phyloP scores from a whole-genome alignment of 176 grass and related monocot genomes.

The Zea mays region DNA sequence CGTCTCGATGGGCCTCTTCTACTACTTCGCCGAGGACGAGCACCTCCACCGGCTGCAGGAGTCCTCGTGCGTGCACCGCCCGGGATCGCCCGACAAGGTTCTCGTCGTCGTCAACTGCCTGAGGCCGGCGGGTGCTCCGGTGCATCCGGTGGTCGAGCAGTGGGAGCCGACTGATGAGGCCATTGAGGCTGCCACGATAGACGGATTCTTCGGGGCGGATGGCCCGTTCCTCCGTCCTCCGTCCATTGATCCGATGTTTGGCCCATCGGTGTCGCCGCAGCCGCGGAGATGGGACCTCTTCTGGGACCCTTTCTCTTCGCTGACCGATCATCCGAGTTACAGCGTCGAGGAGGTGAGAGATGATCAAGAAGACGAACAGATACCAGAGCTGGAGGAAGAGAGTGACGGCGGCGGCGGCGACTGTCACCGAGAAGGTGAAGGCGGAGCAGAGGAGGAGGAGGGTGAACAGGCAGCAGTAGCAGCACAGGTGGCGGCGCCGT shows the following conservation, averaged over 20 bases:
- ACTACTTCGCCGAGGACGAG: constrained; percentile 70
- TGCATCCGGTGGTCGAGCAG: constrained; percentile 48
- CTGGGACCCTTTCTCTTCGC: constrained; percentile 63
- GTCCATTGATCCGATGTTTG: background rate
- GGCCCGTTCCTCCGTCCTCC: constrained; percentile 34
- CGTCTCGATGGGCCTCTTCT: constrained; percentile 64
- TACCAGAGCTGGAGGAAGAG: constrained; percentile 50
- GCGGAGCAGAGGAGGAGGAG: background rate
- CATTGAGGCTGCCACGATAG: constrained; percentile 43
- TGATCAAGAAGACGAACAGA: constrained; percentile 28
- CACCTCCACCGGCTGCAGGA: constrained; percentile 54
- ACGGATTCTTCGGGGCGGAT: constrained; percentile 46
- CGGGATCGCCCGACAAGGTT: constrained; percentile 48
- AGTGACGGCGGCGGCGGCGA: background rate
- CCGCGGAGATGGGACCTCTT: constrained; percentile 38
- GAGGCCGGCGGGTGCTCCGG: constrained; percentile 29
- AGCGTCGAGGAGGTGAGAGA: constrained; percentile 18
- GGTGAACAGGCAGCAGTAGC: background rate
- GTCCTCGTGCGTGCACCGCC: constrained; percentile 25
- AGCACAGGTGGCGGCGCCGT: background rate
- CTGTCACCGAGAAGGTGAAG: constrained; percentile 4
- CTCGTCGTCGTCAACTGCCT: constrained; percentile 40
- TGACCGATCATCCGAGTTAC: background rate
- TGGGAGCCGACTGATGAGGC: constrained; percentile 50
- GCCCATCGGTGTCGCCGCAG: constrained; percentile 3